Evolutionary conservation across 139 green algal species (phyloP).

Genomic region (Axilococcus clingmanii): DNA sequence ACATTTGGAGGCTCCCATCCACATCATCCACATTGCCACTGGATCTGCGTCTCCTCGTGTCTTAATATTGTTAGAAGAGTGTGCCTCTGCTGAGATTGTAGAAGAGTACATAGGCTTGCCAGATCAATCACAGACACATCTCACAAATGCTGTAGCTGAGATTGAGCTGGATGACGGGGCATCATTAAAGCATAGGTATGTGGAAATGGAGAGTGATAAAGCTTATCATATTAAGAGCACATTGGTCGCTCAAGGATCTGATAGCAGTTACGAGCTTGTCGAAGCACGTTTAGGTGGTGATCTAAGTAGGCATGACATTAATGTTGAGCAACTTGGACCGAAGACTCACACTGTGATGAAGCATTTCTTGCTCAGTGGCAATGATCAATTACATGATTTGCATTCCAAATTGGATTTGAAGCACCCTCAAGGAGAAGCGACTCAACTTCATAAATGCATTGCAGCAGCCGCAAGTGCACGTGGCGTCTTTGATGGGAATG

Average conservation of each 20-base stretch:
- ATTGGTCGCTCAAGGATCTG: constrained; percentile 56
- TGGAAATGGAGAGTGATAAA: constrained; percentile 33
- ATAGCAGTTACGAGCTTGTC: constrained; percentile 55
- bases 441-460: constrained; percentile 98
- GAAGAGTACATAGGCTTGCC: constrained; percentile 58
- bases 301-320: constrained; percentile 78
- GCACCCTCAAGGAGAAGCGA: constrained; percentile 57
- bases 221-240: constrained; percentile 68
- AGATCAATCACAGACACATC: background rate
- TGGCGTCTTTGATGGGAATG: constrained; percentile 97
- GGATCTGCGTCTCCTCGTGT: constrained; percentile 37
- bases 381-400: constrained; percentile 87
- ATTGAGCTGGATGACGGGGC: constrained; percentile 44
- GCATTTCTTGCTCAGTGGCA: constrained; percentile 82
- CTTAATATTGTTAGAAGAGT: constrained; percentile 46
- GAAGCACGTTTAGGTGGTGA: constrained; percentile 63
- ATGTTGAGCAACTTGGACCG: constrained; percentile 56
- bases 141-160: constrained; percentile 52
- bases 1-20: constrained; percentile 28
- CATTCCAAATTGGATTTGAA: constrained; percentile 76
- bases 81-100: constrained; percentile 43
- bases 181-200: constrained; percentile 54
- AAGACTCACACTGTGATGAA: constrained; percentile 37
- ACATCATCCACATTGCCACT: constrained; percentile 52
- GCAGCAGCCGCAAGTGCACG: constrained; percentile 51